A percentile compares a stretch with the other conserved stretches of the same genome.
Conservation (phyloP, 1,139 yeast species). For the Kodamaea alishanica region DNA sequence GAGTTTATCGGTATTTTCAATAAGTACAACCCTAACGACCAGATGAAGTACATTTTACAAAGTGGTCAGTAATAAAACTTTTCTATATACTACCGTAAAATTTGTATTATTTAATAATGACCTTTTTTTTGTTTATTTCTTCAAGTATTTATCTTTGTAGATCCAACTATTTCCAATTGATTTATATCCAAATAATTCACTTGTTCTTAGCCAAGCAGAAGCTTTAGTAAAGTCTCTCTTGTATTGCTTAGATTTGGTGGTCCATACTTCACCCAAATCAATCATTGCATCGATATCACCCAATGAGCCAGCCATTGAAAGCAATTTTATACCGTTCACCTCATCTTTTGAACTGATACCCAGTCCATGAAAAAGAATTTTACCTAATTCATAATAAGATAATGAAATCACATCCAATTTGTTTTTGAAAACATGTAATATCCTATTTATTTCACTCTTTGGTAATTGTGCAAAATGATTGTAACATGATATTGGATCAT, state of each 20-base stretch:
- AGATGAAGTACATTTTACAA: constrained; percentile 13
- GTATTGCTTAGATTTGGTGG: constrained; percentile 49
- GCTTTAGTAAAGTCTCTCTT: constrained; percentile 63
- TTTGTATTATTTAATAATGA: not conserved
- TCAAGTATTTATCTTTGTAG: constrained; percentile 64
- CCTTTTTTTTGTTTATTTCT: constrained; percentile 1
- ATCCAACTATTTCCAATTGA: constrained; percentile 77
- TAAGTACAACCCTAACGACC: constrained; percentile 15
- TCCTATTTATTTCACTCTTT: constrained; percentile 26
- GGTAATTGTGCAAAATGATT: constrained; percentile 25
- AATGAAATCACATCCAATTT: constrained; percentile 30
- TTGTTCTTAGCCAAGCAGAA: constrained; percentile 67
- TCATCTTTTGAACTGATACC: constrained; percentile 56
- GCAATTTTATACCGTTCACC: constrained; percentile 51
- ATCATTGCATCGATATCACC: constrained; percentile 71
- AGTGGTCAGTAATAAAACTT: constrained; percentile 8
- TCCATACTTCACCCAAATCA: constrained; percentile 69
- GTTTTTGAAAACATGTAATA: constrained; percentile 24
- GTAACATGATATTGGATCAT: constrained; percentile 29
- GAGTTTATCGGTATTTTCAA: constrained; percentile 32
- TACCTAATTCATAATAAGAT: constrained; percentile 57
- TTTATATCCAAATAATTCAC: constrained; percentile 62
- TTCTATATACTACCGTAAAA: not conserved
- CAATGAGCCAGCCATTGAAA: constrained; percentile 64
- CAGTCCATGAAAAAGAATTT: constrained; percentile 55